phyloP scores from a whole-genome alignment of 1,284 basidiomycete genomes.

The Marasmius fiardii region DNA sequence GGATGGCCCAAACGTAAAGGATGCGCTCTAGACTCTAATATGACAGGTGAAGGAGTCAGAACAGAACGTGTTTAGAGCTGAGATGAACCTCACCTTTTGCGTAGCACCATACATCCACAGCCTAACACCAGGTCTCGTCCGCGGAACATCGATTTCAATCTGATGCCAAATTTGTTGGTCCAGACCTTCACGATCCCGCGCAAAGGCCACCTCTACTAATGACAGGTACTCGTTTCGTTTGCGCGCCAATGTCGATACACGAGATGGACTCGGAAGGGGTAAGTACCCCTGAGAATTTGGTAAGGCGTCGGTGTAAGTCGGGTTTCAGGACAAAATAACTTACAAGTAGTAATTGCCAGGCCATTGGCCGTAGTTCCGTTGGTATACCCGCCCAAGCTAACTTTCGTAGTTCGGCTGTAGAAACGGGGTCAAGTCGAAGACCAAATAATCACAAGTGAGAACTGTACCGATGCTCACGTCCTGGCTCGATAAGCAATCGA shows the following conservation, averaged over 20 bases:
- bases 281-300: slow-evolving; percentile 76
- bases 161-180: slow-evolving; percentile 99
- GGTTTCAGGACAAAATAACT: slow-evolving; percentile 27
- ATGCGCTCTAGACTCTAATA: slow-evolving; percentile 85
- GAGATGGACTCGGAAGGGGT: slow-evolving; percentile 79
- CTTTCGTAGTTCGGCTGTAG: slow-evolving; percentile 75
- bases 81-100: slow-evolving; percentile 76
- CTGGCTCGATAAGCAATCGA: slow-evolving; percentile 64
- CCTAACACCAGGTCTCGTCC: slow-evolving; percentile 87
- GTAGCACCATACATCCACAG: slow-evolving; percentile 89
- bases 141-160: slow-evolving; percentile 94
- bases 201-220: slow-evolving; percentile 90
- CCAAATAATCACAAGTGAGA: slow-evolving; percentile 1
- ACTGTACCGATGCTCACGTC: slow-evolving; percentile 72
- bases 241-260: slow-evolving; percentile 73
- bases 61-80: background rate
- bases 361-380: slow-evolving; percentile 81
- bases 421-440: slow-evolving; percentile 5
- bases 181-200: slow-evolving; percentile 74
- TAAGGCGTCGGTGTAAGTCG: slow-evolving; percentile 1
- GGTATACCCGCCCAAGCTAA: slow-evolving; percentile 98
- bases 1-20: slow-evolving; percentile 95
- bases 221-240: slow-evolving; percentile 93
- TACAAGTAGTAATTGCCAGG: slow-evolving; percentile 93
- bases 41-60: slow-evolving; percentile 10